Conservation (phyloP, 805 yeast genomes). For the Ogataea salicorniae region DNA sequence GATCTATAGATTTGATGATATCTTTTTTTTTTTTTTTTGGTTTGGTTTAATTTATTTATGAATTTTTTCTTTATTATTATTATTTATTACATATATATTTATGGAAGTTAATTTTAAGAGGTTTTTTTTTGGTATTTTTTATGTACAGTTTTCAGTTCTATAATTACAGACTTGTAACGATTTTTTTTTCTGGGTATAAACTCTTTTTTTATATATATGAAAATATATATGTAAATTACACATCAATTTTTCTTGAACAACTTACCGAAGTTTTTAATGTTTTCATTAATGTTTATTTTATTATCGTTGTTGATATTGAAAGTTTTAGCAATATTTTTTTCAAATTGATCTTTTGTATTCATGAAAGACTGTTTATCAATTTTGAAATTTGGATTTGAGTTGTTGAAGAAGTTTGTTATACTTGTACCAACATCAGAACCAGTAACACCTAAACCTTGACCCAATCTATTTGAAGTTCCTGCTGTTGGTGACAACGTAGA, state of each 20-base stretch:
- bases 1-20: background rate
- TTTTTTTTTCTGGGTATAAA: too few relatives aligned
- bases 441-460: conserved; percentile 1
- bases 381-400: conserved; percentile 20
- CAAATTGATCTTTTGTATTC: conserved; percentile 38
- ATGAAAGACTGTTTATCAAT: conserved; percentile 27
- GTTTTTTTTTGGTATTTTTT: too few relatives aligned
- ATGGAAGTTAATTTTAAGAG: too few relatives aligned
- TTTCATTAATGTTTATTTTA: conserved; percentile 63
- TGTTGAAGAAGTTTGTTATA: conserved; percentile 14
- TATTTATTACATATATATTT: too few relatives aligned
- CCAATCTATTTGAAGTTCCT: conserved; percentile 1
- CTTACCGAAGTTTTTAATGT: conserved; percentile 58
- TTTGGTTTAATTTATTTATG: too few relatives aligned
- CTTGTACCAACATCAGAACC: conserved; percentile 6
- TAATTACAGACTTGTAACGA: too few relatives aligned
- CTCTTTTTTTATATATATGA: too few relatives aligned
- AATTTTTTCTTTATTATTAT: too few relatives aligned
- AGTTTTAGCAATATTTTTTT: conserved; percentile 42
- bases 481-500: conserved; percentile 15
- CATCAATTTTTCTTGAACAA: conserved; percentile 35
- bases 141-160: too few relatives aligned
- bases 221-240: background rate
- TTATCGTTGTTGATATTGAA: conserved; percentile 46
- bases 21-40: too few relatives aligned